A percentile compares a stretch with the other conserved stretches of the same genome.
Evolutionary conservation across 2,329 filamentous ascomycete genomes (phyloP).

Genomic region (Colletotrichum zoysiae): DNA sequence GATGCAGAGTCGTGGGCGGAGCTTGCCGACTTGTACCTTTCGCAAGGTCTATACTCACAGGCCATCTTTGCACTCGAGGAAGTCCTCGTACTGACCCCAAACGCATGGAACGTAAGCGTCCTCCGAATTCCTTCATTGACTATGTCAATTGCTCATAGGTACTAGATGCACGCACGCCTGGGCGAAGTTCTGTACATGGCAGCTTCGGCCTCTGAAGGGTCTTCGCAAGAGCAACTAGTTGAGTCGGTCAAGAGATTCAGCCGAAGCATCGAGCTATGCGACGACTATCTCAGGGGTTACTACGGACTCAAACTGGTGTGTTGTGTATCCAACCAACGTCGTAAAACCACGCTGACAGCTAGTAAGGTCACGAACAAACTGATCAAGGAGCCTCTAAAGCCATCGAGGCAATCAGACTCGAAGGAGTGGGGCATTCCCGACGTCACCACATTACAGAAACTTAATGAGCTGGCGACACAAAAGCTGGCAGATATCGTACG

Average conservation of each 20-base stretch:
- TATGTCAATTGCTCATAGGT: constrained; percentile 14
- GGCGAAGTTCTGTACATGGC: constrained; percentile 87
- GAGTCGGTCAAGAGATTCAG: constrained; percentile 88
- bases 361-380: constrained; percentile 64
- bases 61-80: constrained; percentile 92
- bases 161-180: constrained; percentile 86
- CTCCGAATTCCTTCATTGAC: not conserved
- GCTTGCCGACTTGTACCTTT: constrained; percentile 86
- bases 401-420: constrained; percentile 60
- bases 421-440: constrained; percentile 68
- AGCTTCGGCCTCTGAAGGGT: constrained; percentile 59
- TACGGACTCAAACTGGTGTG: constrained; percentile 88
- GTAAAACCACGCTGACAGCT: constrained; percentile 3
- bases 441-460: constrained; percentile 70
- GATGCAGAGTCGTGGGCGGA: constrained; percentile 96
- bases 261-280: constrained; percentile 92
- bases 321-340: constrained; percentile 7
- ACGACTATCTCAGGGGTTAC: constrained; percentile 91
- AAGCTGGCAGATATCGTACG: constrained; percentile 84
- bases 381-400: constrained; percentile 58
- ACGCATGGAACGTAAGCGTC: constrained; percentile 89
- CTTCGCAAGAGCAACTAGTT: constrained; percentile 67
- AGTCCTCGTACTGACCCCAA: constrained; percentile 85
- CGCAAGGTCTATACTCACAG: constrained; percentile 82
- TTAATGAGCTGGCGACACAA: constrained; percentile 79